These are phyloP conservation scores for Phanerochaete sordida DNA, from an alignment of 768 basidiomycete genomes.

Conservation along the genomic window DNA sequence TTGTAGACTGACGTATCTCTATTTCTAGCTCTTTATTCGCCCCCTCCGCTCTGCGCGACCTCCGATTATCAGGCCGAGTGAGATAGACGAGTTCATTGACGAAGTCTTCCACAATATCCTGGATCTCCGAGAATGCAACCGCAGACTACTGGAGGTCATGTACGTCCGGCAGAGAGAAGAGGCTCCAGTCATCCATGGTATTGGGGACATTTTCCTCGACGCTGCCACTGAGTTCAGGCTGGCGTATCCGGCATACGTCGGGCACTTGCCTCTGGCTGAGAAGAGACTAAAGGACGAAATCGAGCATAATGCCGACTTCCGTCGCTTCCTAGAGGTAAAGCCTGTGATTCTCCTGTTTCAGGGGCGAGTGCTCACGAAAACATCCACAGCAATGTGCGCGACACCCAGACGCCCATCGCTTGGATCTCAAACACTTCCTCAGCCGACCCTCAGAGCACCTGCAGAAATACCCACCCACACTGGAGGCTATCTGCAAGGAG, in stretches of 20 bases:
- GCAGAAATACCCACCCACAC: conserved; percentile 77
- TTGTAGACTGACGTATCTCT: conserved; percentile 45
- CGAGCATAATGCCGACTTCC: conserved; percentile 76
- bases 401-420: conserved; percentile 52
- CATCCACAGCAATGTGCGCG: conserved; percentile 43
- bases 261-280: conserved; percentile 82
- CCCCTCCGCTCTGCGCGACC: conserved; percentile 51
- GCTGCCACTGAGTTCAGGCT: conserved; percentile 85
- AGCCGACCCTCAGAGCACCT: conserved; percentile 78
- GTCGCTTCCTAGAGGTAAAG: conserved; percentile 79
- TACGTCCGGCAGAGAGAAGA: conserved; percentile 84
- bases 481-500: conserved; percentile 84
- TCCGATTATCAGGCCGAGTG: conserved; percentile 48
- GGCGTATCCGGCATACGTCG: conserved; percentile 83
- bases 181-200: conserved; percentile 72
- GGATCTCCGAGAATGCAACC: conserved; percentile 81
- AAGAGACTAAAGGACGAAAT: conserved; percentile 84
- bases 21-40: conserved; percentile 50
- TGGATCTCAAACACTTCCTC: conserved; percentile 77
- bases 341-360: neutral
- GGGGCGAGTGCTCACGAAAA: neutral
- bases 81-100: conserved; percentile 81
- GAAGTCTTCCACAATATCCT: conserved; percentile 88
- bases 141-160: conserved; percentile 80
- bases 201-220: conserved; percentile 87